A percentile compares a stretch with the other conserved stretches of the same genome.
Evolutionary conservation across 2,329 filamentous ascomycete species (phyloP).

Genomic region (Ascochyta rabiei): DNA sequence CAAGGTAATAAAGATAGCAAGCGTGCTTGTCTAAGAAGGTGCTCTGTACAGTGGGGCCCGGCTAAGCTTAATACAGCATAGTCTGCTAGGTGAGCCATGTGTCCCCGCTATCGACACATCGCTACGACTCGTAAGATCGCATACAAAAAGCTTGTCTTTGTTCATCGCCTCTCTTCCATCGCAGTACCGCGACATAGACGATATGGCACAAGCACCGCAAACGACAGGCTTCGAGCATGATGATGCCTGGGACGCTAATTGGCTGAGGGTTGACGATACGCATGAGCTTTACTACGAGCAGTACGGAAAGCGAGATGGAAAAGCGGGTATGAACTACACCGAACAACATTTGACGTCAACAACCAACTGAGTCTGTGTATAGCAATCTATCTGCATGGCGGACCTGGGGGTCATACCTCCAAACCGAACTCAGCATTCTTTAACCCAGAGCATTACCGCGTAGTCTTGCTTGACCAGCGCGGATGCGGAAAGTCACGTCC

Average conservation of each 20-base stretch:
- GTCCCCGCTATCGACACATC: constrained; percentile 1
- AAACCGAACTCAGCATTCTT: constrained; percentile 51
- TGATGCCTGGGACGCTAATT: constrained; percentile 43
- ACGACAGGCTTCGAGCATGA: constrained; percentile 39
- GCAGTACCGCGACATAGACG: not conserved
- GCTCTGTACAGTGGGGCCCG: not conserved
- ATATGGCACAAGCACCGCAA: constrained; percentile 23
- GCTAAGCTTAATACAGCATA: constrained; percentile 2
- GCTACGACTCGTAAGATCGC: constrained; percentile 1
- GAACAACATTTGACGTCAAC: not conserved
- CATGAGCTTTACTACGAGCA: constrained; percentile 50
- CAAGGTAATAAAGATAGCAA: no score
- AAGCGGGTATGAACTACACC: constrained; percentile 38
- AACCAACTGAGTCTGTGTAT: not conserved
- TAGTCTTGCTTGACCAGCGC: constrained; percentile 56
- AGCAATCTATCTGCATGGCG: constrained; percentile 55
- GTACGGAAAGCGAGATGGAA: constrained; percentile 48
- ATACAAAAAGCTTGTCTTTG: constrained; percentile 3
- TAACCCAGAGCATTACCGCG: constrained; percentile 52
- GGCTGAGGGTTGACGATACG: constrained; percentile 41
- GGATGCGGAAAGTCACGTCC: constrained; percentile 54
- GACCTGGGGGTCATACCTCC: constrained; percentile 49
- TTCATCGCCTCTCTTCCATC: not conserved
- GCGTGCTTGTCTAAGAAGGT: constrained; percentile 8
- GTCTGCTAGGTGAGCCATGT: not conserved